phyloP scores from a whole-genome alignment of 345 rosid genomes.

The Hibiscus mutabilis region DNA sequence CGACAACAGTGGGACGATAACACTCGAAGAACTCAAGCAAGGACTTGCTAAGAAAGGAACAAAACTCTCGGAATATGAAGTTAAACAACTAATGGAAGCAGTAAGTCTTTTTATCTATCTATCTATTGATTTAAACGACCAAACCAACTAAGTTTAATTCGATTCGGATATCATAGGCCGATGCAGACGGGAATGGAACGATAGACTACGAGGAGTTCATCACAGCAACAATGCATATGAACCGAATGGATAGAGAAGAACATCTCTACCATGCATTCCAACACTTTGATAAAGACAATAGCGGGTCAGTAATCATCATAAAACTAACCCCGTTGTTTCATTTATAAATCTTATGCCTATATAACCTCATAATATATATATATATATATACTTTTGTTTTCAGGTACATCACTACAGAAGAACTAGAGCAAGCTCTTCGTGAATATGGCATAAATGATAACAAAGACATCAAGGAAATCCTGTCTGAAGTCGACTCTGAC shows the following conservation, averaged over 20 bases:
- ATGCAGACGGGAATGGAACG: not conserved
- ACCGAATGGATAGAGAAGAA: not conserved
- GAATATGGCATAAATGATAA: not conserved
- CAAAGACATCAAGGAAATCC: not conserved
- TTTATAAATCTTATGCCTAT: too few species aligned
- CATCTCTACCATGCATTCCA: slow-evolving; percentile 1
- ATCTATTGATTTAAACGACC: too few species aligned
- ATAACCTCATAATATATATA: not conserved
- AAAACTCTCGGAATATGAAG: not conserved
- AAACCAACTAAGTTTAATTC: too few species aligned
- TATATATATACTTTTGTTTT: not conserved
- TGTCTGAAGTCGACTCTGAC: not conserved
- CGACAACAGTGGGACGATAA: not conserved
- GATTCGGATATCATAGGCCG: not conserved
- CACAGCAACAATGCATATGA: not conserved
- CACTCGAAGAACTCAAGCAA: not conserved
- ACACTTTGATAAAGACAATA: not conserved
- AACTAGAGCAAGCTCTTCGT: not conserved
- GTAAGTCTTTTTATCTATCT: not conserved
- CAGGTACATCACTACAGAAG: not conserved
- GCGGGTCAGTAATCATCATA: not conserved
- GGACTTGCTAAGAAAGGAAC: not conserved
- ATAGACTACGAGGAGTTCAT: not conserved
- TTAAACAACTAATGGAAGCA: not conserved
- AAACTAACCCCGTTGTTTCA: too few species aligned